Evolutionary conservation across 495 filamentous ascomycete species (phyloP).

Genomic region (Penicillium robsamsonii): DNA sequence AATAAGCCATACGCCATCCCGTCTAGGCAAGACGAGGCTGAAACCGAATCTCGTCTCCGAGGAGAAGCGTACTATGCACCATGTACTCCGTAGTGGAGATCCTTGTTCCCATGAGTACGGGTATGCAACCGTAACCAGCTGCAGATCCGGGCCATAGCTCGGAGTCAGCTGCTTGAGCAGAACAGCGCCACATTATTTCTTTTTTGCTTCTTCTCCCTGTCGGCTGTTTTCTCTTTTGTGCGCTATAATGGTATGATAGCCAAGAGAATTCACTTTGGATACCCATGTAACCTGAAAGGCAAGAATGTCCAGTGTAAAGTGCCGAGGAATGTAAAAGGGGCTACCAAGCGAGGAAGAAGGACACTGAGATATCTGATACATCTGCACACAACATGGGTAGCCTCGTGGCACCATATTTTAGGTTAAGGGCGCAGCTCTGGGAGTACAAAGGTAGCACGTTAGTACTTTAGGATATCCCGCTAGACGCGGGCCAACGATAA

Average conservation of each 20-base stretch:
- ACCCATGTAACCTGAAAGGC: too few species aligned
- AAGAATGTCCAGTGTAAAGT: background rate
- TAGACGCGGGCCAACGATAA: background rate
- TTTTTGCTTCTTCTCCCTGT: background rate
- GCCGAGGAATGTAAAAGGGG: background rate
- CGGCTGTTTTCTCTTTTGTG: background rate
- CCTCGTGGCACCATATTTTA: background rate
- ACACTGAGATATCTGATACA: background rate
- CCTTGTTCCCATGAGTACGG: background rate
- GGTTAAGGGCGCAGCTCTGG: background rate
- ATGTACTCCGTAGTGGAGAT: background rate
- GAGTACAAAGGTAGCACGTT: background rate
- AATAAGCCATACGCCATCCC: background rate
- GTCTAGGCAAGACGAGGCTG: constrained; percentile 6
- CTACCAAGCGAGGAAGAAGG: background rate
- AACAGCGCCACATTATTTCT: background rate
- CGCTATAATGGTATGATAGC: background rate
- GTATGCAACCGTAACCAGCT: background rate
- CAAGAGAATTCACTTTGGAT: background rate
- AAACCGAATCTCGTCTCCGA: background rate
- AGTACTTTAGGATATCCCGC: background rate
- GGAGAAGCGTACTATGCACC: background rate
- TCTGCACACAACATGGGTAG: background rate
- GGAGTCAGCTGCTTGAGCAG: background rate
- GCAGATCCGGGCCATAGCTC: background rate